Base-by-base conservation (phyloP, 257 asterid species). In the Marsdenia floribunda region DNA sequence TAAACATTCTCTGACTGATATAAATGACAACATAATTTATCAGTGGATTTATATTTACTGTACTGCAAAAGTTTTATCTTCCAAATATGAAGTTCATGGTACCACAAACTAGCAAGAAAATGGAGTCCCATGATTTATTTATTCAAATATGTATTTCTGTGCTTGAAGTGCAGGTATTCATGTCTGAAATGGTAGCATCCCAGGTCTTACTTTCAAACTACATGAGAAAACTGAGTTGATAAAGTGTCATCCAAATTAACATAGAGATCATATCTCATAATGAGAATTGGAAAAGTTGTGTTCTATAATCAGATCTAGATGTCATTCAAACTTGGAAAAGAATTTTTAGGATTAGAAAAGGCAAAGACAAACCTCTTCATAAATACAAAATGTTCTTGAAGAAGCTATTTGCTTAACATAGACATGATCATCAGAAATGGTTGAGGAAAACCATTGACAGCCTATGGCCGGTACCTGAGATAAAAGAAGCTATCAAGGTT, bases 351-450 rank as follows among this genome's bases (percentile, higher is more conserved):
- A 11, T 12, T 21, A 52, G 55, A 37, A 67, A 33, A 72, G 74
- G 21, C 18, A 33, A 24, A 22, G 69, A 66, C 68, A 61, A 64
- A 87, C 97, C 93, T 92, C 96, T 79, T 94, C 98, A 77, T 86
- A 90, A 69, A 94, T 76, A 84, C 99, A 94, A 82, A 92, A 94
- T 77, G 98, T 92, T 78, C 99, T 87, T 35, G 96, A 82, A 72
- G 92, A 80, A 80, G 97, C 97, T 80, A 94, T 88, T 75, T 85
- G 85, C 85, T 84, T 75, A 57, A 82, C 77, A 83, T 88, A 92
- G 73, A 83, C 81, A 73, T 79, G 60, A 66, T 85, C 87, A 72
- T 87, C 92, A 65, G 58, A 78, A 40, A 82, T 50, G 68, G 85
- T 75, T 59, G 90, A 85, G 64, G 92, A 89, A 80, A 89, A 94